Base-by-base conservation (phyloP, 2,329 filamentous ascomycete species). In the Trichoderma sp. region DNA sequence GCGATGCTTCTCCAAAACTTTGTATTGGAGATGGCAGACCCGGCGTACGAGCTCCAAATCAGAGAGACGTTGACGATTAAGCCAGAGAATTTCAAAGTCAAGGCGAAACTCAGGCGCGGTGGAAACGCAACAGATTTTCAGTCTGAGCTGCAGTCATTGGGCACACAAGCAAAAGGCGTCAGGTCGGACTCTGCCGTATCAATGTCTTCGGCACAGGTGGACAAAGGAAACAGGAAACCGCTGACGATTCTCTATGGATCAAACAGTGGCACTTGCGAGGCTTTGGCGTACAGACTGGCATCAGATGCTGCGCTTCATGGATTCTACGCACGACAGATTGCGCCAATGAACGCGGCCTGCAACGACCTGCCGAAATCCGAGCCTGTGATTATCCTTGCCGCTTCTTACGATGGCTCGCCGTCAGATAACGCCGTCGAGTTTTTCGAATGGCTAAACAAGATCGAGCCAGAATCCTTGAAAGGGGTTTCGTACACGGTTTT, bases 351-450 rank as follows among this genome's bases (percentile, higher is more conserved):
- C 73, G 81, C 83, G 0, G 88, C 86, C 0, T 84, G 83, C 5
- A 83, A 86, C 59, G 82, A 83, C 8, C 74, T 92, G 0, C 85
- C 88, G 0, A 86, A 80, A 61, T 80, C 84, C 21, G 81, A 84
- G 16, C 89, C 89, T 0, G 81, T 90, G 0, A 80, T 91, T 14
- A 81, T 93, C 67, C 84, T 93, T 70, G 87, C 87, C 0, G 84
- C 90, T 0, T 89, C 86, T 2, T 93, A 92, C 73, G 90, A 93
- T 74, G 90, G 91, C 1, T 82, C 90, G 64, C 89, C 90, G 0
- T 86, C 90, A 0, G 89, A 91, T 71, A 92, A 93, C 69, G 90
- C 90, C 0, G 83, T 80, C 0, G 83, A 87, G 58, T 93, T 92
- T 73, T 84, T 88, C 43, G 79, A 83, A 5, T 93, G 90, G 90